Conservation (phyloP, 805 yeast species). For the Yueomyces sinensis region DNA sequence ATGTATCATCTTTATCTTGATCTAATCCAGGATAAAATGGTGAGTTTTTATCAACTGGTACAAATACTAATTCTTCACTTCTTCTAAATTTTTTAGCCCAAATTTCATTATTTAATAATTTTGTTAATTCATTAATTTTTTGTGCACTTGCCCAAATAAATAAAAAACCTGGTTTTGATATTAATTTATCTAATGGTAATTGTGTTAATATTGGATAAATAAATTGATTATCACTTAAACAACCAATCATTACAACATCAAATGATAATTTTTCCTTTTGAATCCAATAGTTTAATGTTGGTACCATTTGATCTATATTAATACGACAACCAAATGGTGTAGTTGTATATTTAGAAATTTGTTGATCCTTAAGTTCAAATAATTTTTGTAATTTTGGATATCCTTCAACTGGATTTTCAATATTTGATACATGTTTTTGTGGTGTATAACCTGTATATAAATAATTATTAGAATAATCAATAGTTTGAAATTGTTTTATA, state of each 20-base stretch:
- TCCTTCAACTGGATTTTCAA: conserved; percentile 57
- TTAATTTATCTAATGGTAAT: conserved; percentile 58
- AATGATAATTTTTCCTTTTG: conserved; percentile 45
- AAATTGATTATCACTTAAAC: conserved; percentile 62
- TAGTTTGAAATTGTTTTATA: conserved; percentile 30
- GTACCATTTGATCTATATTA: conserved; percentile 37
- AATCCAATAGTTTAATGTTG: conserved; percentile 50
- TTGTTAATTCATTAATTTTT: conserved; percentile 50
- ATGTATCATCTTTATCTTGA: conserved; percentile 29
- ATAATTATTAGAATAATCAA: conserved; percentile 63
- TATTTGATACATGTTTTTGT: conserved; percentile 50
- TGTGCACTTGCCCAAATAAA: conserved; percentile 81
- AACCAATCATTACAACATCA: conserved; percentile 89
- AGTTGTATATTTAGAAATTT: conserved; percentile 38
- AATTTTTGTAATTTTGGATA: conserved; percentile 72
- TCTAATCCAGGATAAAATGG: conserved; percentile 51
- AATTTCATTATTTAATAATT: conserved; percentile 36
- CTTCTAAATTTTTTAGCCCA: conserved; percentile 67
- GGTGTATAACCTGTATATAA: conserved; percentile 54
- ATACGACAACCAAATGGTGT: conserved; percentile 57
- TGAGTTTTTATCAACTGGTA: conserved; percentile 54
- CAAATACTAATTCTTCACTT: conserved; percentile 78
- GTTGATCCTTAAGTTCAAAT: conserved; percentile 50
- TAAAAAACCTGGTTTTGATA: conserved; percentile 76
- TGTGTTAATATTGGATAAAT: conserved; percentile 46